These are phyloP conservation scores for Ganoderma meredithae DNA, from an alignment of 1,284 basidiomycete species.

Conservation along the genomic window DNA sequence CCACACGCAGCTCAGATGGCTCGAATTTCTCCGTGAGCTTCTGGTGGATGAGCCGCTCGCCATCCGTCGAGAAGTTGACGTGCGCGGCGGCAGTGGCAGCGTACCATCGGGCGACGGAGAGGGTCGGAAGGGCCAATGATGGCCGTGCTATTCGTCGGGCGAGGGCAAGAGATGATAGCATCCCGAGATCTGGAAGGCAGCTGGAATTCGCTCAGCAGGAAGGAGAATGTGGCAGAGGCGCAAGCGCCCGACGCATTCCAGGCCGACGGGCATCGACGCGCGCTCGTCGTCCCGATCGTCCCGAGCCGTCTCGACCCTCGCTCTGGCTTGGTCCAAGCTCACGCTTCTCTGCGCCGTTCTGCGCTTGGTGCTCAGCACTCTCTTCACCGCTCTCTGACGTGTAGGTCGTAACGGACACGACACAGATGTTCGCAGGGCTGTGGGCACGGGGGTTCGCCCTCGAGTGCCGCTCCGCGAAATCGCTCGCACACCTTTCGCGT, in stretches of 20 bases:
- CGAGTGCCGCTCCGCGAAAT: slow-evolving; percentile 28
- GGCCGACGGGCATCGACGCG: slow-evolving; percentile 4
- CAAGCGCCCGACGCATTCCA: slow-evolving; percentile 12
- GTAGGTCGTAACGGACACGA: slow-evolving; percentile 6
- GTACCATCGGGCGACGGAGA: slow-evolving; percentile 24
- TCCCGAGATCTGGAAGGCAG: slow-evolving; percentile 28
- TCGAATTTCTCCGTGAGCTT: slow-evolving; percentile 81
- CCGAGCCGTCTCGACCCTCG: slow-evolving; percentile 17
- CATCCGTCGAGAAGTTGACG: slow-evolving; percentile 50
- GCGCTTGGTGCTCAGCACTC: neutral
- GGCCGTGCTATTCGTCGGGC: slow-evolving; percentile 38
- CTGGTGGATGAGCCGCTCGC: slow-evolving; percentile 73
- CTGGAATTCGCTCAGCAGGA: slow-evolving; percentile 23
- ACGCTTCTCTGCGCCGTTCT: slow-evolving; percentile 6
- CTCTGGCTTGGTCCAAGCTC: slow-evolving; percentile 2
- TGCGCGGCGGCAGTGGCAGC: slow-evolving; percentile 14
- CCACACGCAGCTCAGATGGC: slow-evolving; percentile 80
- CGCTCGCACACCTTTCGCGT: slow-evolving; percentile 24
- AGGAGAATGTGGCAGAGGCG: slow-evolving; percentile 9
- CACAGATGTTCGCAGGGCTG: slow-evolving; percentile 29
- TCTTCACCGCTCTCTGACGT: slow-evolving; percentile 9
- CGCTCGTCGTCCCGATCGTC: slow-evolving; percentile 11
- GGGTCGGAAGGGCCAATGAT: slow-evolving; percentile 21
- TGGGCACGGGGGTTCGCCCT: slow-evolving; percentile 34
- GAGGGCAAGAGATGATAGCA: slow-evolving; percentile 41